Conservation (phyloP, 331 rosid species). For the Stylosanthes scabra region DNA sequence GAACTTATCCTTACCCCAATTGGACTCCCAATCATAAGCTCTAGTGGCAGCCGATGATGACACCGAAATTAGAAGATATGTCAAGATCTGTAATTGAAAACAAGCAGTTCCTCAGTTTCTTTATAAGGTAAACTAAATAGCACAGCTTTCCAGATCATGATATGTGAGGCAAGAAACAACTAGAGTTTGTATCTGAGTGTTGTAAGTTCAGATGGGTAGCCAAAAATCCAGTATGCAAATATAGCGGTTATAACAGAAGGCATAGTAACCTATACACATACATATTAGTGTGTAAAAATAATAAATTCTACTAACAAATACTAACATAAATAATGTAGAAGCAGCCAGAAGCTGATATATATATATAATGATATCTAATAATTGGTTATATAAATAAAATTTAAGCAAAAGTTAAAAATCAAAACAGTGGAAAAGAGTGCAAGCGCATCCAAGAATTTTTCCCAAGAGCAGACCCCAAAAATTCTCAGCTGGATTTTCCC, state of each 20-base stretch:
- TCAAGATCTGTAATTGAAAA: slow-evolving; percentile 61
- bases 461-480: background rate
- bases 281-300: too few species aligned
- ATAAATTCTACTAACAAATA: too few species aligned
- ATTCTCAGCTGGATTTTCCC: background rate
- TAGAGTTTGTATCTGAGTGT: background rate
- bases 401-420: slow-evolving; percentile 24
- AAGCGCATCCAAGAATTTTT: slow-evolving; percentile 27
- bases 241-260: too few species aligned
- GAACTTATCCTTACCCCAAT: slow-evolving; percentile 89
- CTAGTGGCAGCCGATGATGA: slow-evolving; percentile 89
- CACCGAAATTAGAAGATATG: slow-evolving; percentile 86
- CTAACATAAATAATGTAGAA: too few species aligned
- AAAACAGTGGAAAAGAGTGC: background rate
- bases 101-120: slow-evolving; percentile 13
- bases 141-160: background rate
- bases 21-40: slow-evolving; percentile 79
- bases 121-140: background rate
- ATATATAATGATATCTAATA: too few species aligned
- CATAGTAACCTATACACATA: too few species aligned
- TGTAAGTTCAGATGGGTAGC: background rate
- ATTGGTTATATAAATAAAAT: background rate
- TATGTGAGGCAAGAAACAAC: background rate
- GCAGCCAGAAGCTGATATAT: too few species aligned
- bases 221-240: too few species aligned